phyloP scores from a whole-genome alignment of 148 eudicot genomes.

The Arbutus unedo region DNA sequence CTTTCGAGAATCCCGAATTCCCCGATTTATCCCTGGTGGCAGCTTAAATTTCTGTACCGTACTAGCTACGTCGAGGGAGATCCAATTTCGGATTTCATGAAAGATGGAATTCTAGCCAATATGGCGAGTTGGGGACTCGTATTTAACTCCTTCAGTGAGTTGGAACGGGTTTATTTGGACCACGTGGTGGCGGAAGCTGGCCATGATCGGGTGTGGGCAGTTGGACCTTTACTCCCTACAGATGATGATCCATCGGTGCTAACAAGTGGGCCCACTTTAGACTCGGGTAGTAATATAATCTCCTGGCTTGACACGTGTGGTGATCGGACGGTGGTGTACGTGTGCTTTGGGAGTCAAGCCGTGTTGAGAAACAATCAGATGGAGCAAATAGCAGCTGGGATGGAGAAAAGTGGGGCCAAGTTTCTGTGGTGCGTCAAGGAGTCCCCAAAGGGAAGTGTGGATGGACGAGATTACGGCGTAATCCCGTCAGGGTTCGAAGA shows the following conservation, averaged over 20 bases:
- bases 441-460: slow-evolving; percentile 16
- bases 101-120: slow-evolving; percentile 38
- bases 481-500: slow-evolving; percentile 34
- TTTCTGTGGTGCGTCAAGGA: slow-evolving; percentile 56
- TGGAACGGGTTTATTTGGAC: slow-evolving; percentile 44
- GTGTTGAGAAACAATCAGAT: slow-evolving; percentile 39
- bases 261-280: neutral
- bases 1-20: slow-evolving; percentile 25
- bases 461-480: slow-evolving; percentile 17
- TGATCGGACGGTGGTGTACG: slow-evolving; percentile 50
- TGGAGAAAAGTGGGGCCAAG: slow-evolving; percentile 43
- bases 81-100: slow-evolving; percentile 35
- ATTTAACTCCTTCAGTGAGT: slow-evolving; percentile 38
- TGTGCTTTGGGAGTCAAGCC: slow-evolving; percentile 68
- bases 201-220: slow-evolving; percentile 34
- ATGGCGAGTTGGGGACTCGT: slow-evolving; percentile 45
- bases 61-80: slow-evolving; percentile 34
- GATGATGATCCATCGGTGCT: neutral
- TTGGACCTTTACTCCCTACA: slow-evolving; percentile 36
- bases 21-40: slow-evolving; percentile 19
- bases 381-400: slow-evolving; percentile 45
- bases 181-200: slow-evolving; percentile 26
- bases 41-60: slow-evolving; percentile 30
- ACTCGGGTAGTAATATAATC: slow-evolving; percentile 18
- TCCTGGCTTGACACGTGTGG: slow-evolving; percentile 56